These are phyloP conservation scores for Vachellia pachyceras DNA, from an alignment of 306 rosid genomes.

Conservation along the genomic window DNA sequence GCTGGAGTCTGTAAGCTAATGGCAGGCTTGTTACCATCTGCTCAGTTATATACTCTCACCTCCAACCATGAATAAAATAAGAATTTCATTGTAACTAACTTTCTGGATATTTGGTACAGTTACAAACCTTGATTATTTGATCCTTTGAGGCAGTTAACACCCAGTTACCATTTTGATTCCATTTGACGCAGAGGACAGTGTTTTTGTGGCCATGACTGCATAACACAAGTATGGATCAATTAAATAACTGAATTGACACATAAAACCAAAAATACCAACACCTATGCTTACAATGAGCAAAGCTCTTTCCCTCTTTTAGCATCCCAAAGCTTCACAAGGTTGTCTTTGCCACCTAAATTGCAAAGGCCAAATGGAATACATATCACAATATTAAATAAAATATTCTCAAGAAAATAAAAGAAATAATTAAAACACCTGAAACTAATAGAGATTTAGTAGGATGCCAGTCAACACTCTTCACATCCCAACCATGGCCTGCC, in stretches of 20 bases:
- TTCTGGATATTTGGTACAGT: not conserved
- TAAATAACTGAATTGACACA: slow-evolving; percentile 23
- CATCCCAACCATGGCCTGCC: slow-evolving; percentile 80
- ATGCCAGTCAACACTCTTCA: slow-evolving; percentile 99
- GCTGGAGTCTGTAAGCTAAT: too few species aligned
- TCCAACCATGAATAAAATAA: not conserved
- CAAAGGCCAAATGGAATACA: slow-evolving; percentile 37
- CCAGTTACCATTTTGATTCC: slow-evolving; percentile 90
- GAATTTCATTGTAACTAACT: not conserved
- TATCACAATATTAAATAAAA: slow-evolving; percentile 31
- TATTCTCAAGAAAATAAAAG: slow-evolving; percentile 33
- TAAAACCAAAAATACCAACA: slow-evolving; percentile 29
- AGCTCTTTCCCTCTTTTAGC: slow-evolving; percentile 92
- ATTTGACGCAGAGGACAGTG: slow-evolving; percentile 71
- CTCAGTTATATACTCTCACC: not conserved
- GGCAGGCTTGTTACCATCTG: not conserved
- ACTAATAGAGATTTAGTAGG: slow-evolving; percentile 92
- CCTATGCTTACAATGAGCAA: slow-evolving; percentile 81
- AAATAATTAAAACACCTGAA: slow-evolving; percentile 68
- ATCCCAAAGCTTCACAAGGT: slow-evolving; percentile 97
- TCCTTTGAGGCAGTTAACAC: slow-evolving; percentile 82
- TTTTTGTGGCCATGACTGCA: slow-evolving; percentile 96
- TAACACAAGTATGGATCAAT: slow-evolving; percentile 36
- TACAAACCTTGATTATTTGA: slow-evolving; percentile 70
- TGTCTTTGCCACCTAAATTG: slow-evolving; percentile 89